Percentiles rank a stretch among this genome's conserved stretches.
These are phyloP conservation scores for Actinomortierella wolfii DNA, from an alignment of 371 early-diverging fungal species.

Conservation along the genomic window DNA sequence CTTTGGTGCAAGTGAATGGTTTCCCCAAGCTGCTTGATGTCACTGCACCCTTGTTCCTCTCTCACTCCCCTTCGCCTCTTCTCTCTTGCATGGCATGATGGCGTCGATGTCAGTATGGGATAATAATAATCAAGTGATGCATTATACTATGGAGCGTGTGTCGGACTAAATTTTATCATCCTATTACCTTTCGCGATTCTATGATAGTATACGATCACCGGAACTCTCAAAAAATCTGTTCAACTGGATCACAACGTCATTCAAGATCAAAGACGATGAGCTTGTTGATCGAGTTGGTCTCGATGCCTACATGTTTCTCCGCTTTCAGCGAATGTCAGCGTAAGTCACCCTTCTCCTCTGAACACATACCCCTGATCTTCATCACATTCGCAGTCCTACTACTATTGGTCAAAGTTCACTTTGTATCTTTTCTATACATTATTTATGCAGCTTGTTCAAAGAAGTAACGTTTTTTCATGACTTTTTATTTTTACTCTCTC, in stretches of 20 bases:
- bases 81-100: too few relatives aligned
- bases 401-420: too few relatives aligned
- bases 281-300: slow-evolving; percentile 69
- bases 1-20: neutral
- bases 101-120: neutral
- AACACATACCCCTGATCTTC: neutral
- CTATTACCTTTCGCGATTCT: neutral
- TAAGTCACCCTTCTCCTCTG: slow-evolving; percentile 21
- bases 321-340: slow-evolving; percentile 67
- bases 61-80: neutral
- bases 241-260: slow-evolving; percentile 64
- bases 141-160: too few relatives aligned
- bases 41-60: neutral
- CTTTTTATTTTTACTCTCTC: neutral
- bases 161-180: neutral
- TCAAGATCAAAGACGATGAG: slow-evolving; percentile 60
- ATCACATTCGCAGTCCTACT: too few relatives aligned
- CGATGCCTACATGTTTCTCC: slow-evolving; percentile 82
- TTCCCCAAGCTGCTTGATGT: too few relatives aligned
- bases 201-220: slow-evolving; percentile 61
- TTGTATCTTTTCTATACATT: too few relatives aligned
- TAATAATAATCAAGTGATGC: too few relatives aligned
- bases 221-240: slow-evolving; percentile 55
- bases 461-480: neutral
- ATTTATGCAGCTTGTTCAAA: too few relatives aligned